Conservation (phyloP, 768 basidiomycete species). For the Amanita inopinata region DNA sequence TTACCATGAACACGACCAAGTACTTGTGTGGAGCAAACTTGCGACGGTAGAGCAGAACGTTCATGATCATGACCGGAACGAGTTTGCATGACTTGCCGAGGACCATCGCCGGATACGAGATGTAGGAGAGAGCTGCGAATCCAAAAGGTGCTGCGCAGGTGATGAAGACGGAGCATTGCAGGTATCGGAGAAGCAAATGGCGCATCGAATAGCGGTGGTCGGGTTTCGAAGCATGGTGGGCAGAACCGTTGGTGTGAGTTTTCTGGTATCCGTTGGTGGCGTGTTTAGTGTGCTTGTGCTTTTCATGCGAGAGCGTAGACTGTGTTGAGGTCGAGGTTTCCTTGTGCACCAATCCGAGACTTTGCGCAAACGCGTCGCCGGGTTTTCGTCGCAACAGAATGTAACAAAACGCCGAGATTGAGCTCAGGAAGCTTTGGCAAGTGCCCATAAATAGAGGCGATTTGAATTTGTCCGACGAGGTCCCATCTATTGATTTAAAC, state of each 20-base stretch:
- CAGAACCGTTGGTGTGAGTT: conserved; percentile 25
- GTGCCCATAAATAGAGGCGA: conserved; percentile 82
- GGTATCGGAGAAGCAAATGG: conserved; percentile 59
- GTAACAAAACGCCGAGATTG: conserved; percentile 69
- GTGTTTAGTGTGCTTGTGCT: conserved; percentile 20
- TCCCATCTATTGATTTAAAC: conserved; percentile 60
- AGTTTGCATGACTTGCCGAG: conserved; percentile 99
- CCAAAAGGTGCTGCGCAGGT: conserved; percentile 92
- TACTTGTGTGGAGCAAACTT: conserved; percentile 93
- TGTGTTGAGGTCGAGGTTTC: conserved; percentile 16
- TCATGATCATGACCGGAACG: conserved; percentile 97
- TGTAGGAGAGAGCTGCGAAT: conserved; percentile 89
- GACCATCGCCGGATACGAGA: conserved; percentile 98
- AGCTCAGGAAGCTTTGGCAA: conserved; percentile 72
- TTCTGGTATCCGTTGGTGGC: conserved; percentile 22
- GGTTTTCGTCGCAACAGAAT: conserved; percentile 53
- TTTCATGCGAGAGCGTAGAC: conserved; percentile 13
- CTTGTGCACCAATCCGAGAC: conserved; percentile 49
- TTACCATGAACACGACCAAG: conserved; percentile 89
- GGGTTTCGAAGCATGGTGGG: conserved; percentile 22
- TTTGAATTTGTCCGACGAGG: conserved; percentile 63
- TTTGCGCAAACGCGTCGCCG: conserved; percentile 40
- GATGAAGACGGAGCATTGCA: conserved; percentile 82
- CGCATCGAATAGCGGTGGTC: conserved; percentile 28
- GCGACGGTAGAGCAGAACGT: conserved; percentile 89